Evolutionary conservation across 306 rosid species (phyloP).

Genomic region (Parietaria judaica): DNA sequence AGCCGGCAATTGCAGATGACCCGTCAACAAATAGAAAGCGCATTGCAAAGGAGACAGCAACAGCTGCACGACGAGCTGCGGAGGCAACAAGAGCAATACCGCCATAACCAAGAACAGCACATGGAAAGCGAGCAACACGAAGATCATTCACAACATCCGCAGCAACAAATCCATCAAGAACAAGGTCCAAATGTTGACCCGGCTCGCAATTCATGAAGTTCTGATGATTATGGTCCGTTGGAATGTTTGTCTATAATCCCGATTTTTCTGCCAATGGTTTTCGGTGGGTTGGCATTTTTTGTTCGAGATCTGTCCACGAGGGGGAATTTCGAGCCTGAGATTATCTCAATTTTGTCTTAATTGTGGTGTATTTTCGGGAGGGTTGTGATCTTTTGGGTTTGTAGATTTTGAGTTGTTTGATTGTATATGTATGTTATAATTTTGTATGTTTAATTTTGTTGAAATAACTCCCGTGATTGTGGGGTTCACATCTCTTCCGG

Average conservation of each 20-base stretch:
- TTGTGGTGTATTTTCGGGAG: neutral
- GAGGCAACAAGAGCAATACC: slow-evolving; percentile 13
- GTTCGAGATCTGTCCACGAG: neutral
- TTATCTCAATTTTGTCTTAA: slow-evolving; percentile 4
- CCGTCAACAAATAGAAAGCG: slow-evolving; percentile 21
- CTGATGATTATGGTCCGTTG: neutral
- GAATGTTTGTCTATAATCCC: neutral
- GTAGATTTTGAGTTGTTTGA: neutral
- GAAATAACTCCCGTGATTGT: no score
- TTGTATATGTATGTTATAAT: slow-evolving; percentile 5
- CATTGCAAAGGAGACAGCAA: slow-evolving; percentile 21
- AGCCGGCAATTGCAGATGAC: slow-evolving; percentile 40
- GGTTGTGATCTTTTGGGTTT: slow-evolving; percentile 1
- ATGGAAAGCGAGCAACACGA: slow-evolving; percentile 17
- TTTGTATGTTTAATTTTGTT: neutral
- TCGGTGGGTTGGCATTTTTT: neutral
- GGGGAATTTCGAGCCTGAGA: neutral
- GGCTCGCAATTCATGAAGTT: neutral
- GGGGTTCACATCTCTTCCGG: no score
- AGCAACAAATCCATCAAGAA: neutral
- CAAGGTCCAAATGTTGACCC: slow-evolving; percentile 9
- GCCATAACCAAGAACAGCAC: slow-evolving; percentile 14
- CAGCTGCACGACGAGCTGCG: slow-evolving; percentile 15
- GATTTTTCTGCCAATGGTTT: neutral
- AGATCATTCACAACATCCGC: slow-evolving; percentile 12